Base-by-base conservation (phyloP, 192 early-diverging fungal genomes). In the Podila epicladia region DNA sequence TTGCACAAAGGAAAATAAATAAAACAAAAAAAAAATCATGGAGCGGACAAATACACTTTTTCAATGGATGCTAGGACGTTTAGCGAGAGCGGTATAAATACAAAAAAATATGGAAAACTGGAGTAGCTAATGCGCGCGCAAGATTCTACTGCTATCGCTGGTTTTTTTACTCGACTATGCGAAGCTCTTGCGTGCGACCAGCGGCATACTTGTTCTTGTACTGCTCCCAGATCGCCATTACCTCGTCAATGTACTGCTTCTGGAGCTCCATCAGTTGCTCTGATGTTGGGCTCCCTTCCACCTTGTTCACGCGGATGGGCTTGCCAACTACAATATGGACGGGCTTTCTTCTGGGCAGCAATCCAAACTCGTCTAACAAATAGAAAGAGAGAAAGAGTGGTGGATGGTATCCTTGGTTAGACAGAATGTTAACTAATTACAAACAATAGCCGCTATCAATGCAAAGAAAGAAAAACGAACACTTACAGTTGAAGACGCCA, bases 401-500 rank as follows among this genome's bases (percentile, higher is more conserved):
- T 4, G 33, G 7, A 35, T 0, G 33, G 33, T 5, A 5, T 35
- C 33, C 33, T 37, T 45, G 41, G 41, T 45, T 45, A 17, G 41
- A 45, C 12, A 45, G 7, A 9, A 41, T 17, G 11, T 3, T 1
- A 45, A 45, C 3, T 15, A 15, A 45, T 13, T 55, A 26, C n/a
- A 5, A 26, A 3, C 22, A 2, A 37, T 37, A 33, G 33, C 6
- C 33, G 5, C 3, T 33, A 33, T 33, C 33, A 6, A 33, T 33
- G 33, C 33, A 33, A 33, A 33, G n/a, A 55, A n/a, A n/a, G 53
- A 24, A 5, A 55, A 24, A 20, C 53, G 11, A 53, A 53, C 13
- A 53, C 83, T 89, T 87, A 90, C 94, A 96, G 61, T 94, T 94
- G 77, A 97, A 96, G 22, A 96, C 75, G 48, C 96, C 95, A 17